phyloP scores from a whole-genome alignment of 495 filamentous ascomycete species.

The Neurospora sp. region DNA sequence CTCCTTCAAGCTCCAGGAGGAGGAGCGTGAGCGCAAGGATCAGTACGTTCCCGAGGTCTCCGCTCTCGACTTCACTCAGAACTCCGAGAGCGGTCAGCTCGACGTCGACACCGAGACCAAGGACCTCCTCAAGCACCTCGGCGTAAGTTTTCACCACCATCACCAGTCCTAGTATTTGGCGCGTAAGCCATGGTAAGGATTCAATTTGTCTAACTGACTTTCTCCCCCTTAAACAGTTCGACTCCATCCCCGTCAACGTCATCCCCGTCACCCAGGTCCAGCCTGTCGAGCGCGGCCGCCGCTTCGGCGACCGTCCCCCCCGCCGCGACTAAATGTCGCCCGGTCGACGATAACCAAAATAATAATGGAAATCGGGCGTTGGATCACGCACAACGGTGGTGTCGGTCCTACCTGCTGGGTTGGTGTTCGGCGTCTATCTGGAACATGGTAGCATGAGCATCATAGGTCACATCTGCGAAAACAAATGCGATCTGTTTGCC shows the following conservation, averaged over 20 bases:
- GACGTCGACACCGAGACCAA: constrained; percentile 96
- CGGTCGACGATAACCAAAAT: constrained; percentile 6
- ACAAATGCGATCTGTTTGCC: constrained; percentile 45
- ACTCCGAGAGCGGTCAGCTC: constrained; percentile 79
- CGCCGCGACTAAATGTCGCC: constrained; percentile 31
- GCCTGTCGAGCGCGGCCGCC: constrained; percentile 61
- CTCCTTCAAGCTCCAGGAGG: constrained; percentile 99
- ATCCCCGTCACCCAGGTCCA: constrained; percentile 83
- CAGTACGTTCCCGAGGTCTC: constrained; percentile 99
- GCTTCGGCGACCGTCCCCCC: constrained; percentile 34
- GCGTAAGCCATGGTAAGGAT: neutral
- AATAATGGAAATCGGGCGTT: neutral
- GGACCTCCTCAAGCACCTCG: constrained; percentile 94
- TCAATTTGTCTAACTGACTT: constrained; percentile 11
- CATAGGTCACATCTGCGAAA: constrained; percentile 30
- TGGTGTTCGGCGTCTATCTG: constrained; percentile 36
- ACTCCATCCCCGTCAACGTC: constrained; percentile 91
- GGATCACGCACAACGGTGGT: neutral
- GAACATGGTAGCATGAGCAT: constrained; percentile 32
- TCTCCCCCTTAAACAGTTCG: constrained; percentile 54
- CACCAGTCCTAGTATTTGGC: neutral
- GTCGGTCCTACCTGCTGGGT: constrained; percentile 7
- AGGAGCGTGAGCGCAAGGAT: constrained; percentile 99
- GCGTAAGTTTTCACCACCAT: constrained; percentile 55
- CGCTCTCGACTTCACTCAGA: constrained; percentile 91